Percentiles rank a stretch among this genome's conserved stretches.
Evolutionary conservation across 1,139 yeast genomes (phyloP).

Genomic region (Blastobotrys persicus): DNA sequence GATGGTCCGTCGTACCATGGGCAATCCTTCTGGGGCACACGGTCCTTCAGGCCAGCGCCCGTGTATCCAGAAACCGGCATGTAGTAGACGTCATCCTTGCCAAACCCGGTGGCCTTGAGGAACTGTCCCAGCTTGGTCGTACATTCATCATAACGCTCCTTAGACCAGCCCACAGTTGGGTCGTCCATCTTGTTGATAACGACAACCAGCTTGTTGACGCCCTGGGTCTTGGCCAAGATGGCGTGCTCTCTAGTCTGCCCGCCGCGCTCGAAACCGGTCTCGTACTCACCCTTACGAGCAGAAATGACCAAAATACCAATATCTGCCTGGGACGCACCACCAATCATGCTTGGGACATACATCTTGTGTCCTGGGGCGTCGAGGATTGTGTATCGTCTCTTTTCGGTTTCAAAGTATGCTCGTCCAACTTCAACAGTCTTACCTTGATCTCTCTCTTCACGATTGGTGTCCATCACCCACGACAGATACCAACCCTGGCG

Average conservation of each 20-base stretch:
- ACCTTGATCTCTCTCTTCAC: slow-evolving; percentile 98
- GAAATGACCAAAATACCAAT: slow-evolving; percentile 95
- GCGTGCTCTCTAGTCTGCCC: slow-evolving; percentile 99
- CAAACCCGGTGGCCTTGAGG: slow-evolving; percentile 89
- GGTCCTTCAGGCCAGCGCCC: slow-evolving; percentile 93
- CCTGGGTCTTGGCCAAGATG: slow-evolving; percentile 94
- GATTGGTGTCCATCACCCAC: slow-evolving; percentile 99
- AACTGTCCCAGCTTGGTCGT: slow-evolving; percentile 71
- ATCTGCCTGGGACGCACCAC: slow-evolving; percentile 99
- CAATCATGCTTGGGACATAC: slow-evolving; percentile 98
- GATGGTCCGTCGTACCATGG: slow-evolving; percentile 97
- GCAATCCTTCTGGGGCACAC: slow-evolving; percentile 65
- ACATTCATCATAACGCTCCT: slow-evolving; percentile 96
- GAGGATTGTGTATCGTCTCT: slow-evolving; percentile 93
- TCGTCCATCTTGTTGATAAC: slow-evolving; percentile 99
- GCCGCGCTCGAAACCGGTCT: slow-evolving; percentile 98
- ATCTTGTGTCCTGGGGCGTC: slow-evolving; percentile 99
- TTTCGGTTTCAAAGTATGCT: slow-evolving; percentile 95
- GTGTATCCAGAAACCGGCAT: slow-evolving; percentile 99
- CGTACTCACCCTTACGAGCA: slow-evolving; percentile 98
- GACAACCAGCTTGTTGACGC: slow-evolving; percentile 88
- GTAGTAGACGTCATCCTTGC: slow-evolving; percentile 75
- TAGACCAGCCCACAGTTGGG: slow-evolving; percentile 92
- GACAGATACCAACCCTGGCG: slow-evolving; percentile 99
- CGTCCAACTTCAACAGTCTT: slow-evolving; percentile 98